Evolutionary conservation across 2,329 filamentous ascomycete species (phyloP).

Genomic region (Alternaria sp.): DNA sequence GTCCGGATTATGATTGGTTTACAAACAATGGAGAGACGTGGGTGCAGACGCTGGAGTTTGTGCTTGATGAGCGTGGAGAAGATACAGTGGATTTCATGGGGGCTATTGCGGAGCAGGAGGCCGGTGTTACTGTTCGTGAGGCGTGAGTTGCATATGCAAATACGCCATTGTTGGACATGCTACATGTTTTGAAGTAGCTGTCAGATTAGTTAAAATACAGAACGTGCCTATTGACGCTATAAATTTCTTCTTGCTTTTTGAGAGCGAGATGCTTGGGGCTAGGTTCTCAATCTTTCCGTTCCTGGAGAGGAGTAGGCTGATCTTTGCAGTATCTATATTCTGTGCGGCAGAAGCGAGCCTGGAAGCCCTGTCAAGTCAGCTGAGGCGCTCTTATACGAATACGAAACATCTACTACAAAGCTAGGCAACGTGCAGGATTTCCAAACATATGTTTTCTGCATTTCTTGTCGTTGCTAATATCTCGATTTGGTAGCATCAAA

Average conservation of each 20-base stretch:
- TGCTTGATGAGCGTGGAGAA: conserved; percentile 64
- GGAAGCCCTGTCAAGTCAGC: conserved; percentile 2
- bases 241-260: too few species aligned
- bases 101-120: conserved; percentile 72
- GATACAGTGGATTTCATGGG: conserved; percentile 66
- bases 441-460: neutral
- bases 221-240: too few species aligned
- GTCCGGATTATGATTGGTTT: conserved; percentile 62
- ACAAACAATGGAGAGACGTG: conserved; percentile 70
- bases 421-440: neutral
- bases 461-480: neutral
- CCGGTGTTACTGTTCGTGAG: conserved; percentile 65
- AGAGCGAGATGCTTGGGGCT: too few species aligned
- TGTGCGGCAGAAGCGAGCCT: neutral
- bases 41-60: conserved; percentile 65
- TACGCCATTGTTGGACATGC: neutral
- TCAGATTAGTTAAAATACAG: too few species aligned
- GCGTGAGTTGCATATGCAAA: neutral
- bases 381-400: neutral
- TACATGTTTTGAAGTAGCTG: neutral
- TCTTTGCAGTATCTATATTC: neutral
- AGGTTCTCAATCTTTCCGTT: neutral
- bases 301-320: neutral
- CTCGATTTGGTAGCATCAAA: neutral
- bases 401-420: neutral